Evolutionary conservation across 352 stramenopile genomes (phyloP).

Genomic region (Globisporangium carolinianum): DNA sequence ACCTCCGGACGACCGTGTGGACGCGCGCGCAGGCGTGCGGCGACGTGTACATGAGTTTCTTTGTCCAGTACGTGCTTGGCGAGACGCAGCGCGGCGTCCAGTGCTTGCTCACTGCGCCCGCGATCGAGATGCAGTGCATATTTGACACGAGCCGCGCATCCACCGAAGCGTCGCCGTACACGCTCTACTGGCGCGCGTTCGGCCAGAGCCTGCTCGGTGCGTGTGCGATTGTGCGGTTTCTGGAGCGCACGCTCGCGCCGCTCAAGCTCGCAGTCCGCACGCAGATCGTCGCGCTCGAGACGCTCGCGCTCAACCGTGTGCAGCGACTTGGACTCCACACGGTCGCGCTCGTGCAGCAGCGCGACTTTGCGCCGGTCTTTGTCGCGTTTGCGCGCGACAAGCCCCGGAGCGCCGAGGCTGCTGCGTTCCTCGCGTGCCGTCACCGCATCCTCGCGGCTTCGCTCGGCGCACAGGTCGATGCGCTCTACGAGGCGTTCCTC

Average conservation of each 20-base stretch:
- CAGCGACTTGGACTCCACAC: conserved; percentile 46
- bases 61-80: conserved; percentile 61
- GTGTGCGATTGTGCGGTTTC: conserved; percentile 55
- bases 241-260: conserved; percentile 39
- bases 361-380: conserved; percentile 39
- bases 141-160: conserved; percentile 23
- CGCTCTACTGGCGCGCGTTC: conserved; percentile 72
- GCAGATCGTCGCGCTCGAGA: conserved; percentile 51
- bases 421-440: conserved; percentile 34
- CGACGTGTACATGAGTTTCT: conserved; percentile 73
- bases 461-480: conserved; percentile 38
- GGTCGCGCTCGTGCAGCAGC: conserved; percentile 50
- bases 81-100: conserved; percentile 41
- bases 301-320: conserved; percentile 37
- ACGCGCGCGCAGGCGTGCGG: conserved; percentile 33
- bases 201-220: conserved; percentile 62
- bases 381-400: conserved; percentile 34
- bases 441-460: conserved; percentile 27
- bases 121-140: conserved; percentile 47
- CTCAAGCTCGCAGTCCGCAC: conserved; percentile 44
- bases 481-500: conserved; percentile 36
- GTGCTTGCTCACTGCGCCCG: conserved; percentile 38
- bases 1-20: conserved; percentile 53
- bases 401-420: conserved; percentile 18
- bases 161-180: conserved; percentile 8